Base-by-base conservation (phyloP, 805 yeast genomes). In the Yamadazyma kitorensis region DNA sequence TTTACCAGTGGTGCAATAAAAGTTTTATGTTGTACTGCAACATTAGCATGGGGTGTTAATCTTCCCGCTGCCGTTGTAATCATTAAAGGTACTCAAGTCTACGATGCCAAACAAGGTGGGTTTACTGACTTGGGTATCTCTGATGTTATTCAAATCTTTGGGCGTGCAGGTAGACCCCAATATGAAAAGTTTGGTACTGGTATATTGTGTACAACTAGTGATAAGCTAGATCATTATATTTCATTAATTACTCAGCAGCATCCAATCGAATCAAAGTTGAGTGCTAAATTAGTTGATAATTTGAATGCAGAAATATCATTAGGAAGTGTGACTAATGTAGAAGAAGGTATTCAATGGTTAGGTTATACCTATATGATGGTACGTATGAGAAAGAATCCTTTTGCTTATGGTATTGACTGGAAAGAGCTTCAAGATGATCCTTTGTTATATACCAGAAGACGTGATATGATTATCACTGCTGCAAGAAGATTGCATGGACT, bases 161-260 rank as follows among this genome's bases (percentile, higher is more conserved):
- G 99, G 48, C 84, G 99, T 67, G 98, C 98, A 17, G 99, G 99
- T 63, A 79, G 99, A 61, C 99, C 99, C 0, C 98, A 94, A 49
- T 93, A 78, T 59, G 96, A 91, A 47, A 77, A 77, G 37, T 82
- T 74, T 52, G 99, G 98, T 70, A 86, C 91, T 2, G 98, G 98
- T 68, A 79, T 88, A 16, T 63, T 93, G 30, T 80, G 93, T 55
- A 93, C 98, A 0, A 71, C 95, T 0, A 69, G 72, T 39, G 98
- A 91, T 49, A 68, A 76, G 31, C 60, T 94, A 17, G 94, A 86
- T 48, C 96, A 88, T 47, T 93, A 91, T 50, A 76, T 94, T n/a
- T 78, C 93, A 1, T 68, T 89, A 14, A 72, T 93, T 16, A 80
- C 96, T 0, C 96, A 94, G 41, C 98, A 93, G 52, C 96, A 87